phyloP scores from a whole-genome alignment of 768 basidiomycete genomes.

The Gymnopilus dilepis region DNA sequence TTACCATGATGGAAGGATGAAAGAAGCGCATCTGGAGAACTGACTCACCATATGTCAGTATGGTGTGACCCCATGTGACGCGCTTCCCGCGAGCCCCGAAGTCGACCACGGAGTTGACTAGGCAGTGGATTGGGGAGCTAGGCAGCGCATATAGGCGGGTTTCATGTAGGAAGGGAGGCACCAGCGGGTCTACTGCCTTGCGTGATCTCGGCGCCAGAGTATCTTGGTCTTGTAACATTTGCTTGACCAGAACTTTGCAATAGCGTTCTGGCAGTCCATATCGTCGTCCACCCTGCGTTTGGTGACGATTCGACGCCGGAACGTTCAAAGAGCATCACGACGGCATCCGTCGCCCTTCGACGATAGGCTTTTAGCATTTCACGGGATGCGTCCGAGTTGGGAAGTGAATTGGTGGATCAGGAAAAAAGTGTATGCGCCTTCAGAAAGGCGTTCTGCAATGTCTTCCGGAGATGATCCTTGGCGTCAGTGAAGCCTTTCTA shows the following conservation, averaged over 20 bases:
- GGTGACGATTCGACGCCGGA: background rate
- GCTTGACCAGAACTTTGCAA: too few relatives aligned
- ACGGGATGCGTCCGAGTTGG: too few relatives aligned
- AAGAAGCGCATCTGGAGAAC: background rate
- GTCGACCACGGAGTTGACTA: background rate
- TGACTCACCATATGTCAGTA: conserved; percentile 1
- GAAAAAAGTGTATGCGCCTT: background rate
- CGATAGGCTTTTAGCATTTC: too few relatives aligned
- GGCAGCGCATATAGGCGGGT: background rate
- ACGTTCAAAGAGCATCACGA: background rate
- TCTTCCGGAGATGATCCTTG: too few relatives aligned
- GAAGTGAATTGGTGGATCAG: too few relatives aligned
- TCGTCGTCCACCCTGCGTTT: too few relatives aligned
- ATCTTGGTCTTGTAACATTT: too few relatives aligned
- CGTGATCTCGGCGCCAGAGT: too few relatives aligned
- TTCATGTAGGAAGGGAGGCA: background rate
- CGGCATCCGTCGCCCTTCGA: background rate
- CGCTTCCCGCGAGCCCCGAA: background rate
- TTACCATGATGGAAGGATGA: background rate
- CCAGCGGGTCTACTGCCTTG: too few relatives aligned
- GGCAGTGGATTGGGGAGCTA: background rate
- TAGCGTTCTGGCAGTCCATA: too few relatives aligned
- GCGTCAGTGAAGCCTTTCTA: too few relatives aligned
- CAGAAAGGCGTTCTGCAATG: too few relatives aligned
- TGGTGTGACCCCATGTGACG: background rate